phyloP scores from a whole-genome alignment of 1,284 basidiomycete genomes.

The Coniferiporia weirii region DNA sequence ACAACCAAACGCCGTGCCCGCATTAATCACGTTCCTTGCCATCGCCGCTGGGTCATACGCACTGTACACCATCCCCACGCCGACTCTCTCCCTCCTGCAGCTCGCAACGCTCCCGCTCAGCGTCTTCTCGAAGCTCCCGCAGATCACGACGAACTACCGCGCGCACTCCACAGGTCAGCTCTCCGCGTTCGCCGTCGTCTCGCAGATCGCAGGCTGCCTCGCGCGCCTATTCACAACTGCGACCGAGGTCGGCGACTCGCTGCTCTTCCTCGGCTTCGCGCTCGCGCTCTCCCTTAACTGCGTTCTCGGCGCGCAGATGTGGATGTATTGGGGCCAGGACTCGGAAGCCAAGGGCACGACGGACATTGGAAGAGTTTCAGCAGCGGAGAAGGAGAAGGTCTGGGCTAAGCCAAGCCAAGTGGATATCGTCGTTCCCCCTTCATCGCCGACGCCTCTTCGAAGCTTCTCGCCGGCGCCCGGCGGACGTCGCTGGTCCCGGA shows the following conservation, averaged over 20 bases:
- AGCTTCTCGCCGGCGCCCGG: conserved; percentile 12
- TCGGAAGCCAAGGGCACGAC: conserved; percentile 28
- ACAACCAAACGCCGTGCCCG: conserved; percentile 30
- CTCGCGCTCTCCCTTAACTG: conserved; percentile 76
- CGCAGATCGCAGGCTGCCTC: conserved; percentile 79
- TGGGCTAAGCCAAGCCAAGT: conserved; percentile 12
- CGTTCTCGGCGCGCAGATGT: conserved; percentile 77
- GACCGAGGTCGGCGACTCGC: conserved; percentile 76
- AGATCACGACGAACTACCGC: conserved; percentile 75
- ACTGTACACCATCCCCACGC: conserved; percentile 47
- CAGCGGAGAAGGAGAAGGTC: conserved; percentile 19
- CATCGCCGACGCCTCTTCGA: conserved; percentile 9
- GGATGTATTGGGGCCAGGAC: conserved; percentile 72
- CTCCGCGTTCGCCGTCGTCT: conserved; percentile 81
- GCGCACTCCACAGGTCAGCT: conserved; percentile 83
- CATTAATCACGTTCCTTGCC: conserved; percentile 34
- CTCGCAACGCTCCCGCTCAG: conserved; percentile 79
- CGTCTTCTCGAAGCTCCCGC: conserved; percentile 81
- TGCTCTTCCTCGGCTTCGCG: conserved; percentile 77
- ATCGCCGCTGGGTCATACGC: conserved; percentile 37
- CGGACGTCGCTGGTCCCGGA: conserved; percentile 23
- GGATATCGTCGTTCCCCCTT: conserved; percentile 19
- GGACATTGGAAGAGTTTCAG: conserved; percentile 12
- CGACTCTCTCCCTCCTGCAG: conserved; percentile 62
- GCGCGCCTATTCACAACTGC: conserved; percentile 87